phyloP scores from a whole-genome alignment of 352 stramenopile species.

The Phytopythium chamaehyphon region DNA sequence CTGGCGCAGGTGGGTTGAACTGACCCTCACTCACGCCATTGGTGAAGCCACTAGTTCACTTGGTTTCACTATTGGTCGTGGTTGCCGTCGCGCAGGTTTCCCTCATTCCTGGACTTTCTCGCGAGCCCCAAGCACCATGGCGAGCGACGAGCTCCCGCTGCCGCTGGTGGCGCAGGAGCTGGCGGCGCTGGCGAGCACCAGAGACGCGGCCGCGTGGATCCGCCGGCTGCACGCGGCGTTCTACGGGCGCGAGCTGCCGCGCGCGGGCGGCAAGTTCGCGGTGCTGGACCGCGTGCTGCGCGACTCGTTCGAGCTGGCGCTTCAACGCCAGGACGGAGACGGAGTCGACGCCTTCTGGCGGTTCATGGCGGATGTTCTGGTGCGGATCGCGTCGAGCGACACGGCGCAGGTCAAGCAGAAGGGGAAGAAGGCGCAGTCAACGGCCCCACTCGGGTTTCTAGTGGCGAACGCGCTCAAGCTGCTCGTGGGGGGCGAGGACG shows the following conservation, averaged over 20 bases:
- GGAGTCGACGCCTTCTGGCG: conserved; percentile 23
- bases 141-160: background rate
- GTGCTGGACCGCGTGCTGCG: conserved; percentile 34
- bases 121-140: background rate
- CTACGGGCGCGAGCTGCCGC: conserved; percentile 15
- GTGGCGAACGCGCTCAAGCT: conserved; percentile 46
- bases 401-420: conserved; percentile 10
- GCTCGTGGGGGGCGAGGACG: conserved; percentile 9
- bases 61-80: too few relatives aligned
- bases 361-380: conserved; percentile 35
- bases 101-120: too few relatives aligned
- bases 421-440: conserved; percentile 40
- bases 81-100: too few relatives aligned
- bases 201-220: conserved; percentile 16
- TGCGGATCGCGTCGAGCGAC: conserved; percentile 22
- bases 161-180: background rate
- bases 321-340: background rate
- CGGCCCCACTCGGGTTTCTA: conserved; percentile 49
- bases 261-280: conserved; percentile 46
- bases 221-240: conserved; percentile 23
- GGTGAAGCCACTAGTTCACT: background rate
- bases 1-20: conserved; percentile 6
- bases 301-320: conserved; percentile 16
- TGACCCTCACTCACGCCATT: conserved; percentile 3
- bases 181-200: background rate